Evolutionary conservation across 805 yeast species (phyloP).

Genomic region (Kodamaea sagamina): DNA sequence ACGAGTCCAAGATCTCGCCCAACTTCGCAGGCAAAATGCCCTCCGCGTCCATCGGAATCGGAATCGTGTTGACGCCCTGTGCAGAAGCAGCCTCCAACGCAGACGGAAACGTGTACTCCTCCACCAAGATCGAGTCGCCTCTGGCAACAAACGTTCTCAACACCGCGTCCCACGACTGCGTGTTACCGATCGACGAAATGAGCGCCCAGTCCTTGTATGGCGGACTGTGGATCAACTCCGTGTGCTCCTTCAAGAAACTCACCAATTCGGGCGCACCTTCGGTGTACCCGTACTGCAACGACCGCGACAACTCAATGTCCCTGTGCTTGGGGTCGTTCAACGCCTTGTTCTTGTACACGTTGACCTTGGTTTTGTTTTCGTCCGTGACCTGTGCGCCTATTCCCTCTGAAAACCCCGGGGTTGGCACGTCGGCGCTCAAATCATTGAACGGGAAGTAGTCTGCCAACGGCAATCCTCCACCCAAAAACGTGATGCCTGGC

Average conservation of each 20-base stretch:
- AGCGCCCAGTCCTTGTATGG: conserved; percentile 66
- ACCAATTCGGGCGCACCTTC: conserved; percentile 76
- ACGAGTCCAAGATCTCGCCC: conserved; percentile 59
- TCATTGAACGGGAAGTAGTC: conserved; percentile 92
- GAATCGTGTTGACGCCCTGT: conserved; percentile 64
- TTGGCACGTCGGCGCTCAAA: conserved; percentile 67
- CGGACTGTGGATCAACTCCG: conserved; percentile 50
- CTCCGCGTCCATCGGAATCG: conserved; percentile 73
- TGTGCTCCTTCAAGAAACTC: conserved; percentile 74
- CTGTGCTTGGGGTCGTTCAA: conserved; percentile 22
- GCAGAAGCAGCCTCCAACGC: conserved; percentile 82
- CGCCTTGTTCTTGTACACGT: conserved; percentile 38
- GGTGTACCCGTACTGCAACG: conserved; percentile 91
- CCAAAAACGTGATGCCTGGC: conserved; percentile 83
- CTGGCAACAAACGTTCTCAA: conserved; percentile 74
- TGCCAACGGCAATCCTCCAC: conserved; percentile 93
- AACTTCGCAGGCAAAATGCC: conserved; percentile 79
- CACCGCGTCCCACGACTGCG: conserved; percentile 85
- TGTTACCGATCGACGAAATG: conserved; percentile 76
- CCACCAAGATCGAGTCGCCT: conserved; percentile 83
- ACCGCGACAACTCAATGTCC: conserved; percentile 74
- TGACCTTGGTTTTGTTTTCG: conserved; percentile 42
- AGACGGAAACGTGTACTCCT: conserved; percentile 80
- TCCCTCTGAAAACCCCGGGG: conserved; percentile 78
- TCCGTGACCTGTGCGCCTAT: conserved; percentile 62